Evolutionary conservation across 2,329 filamentous ascomycete species (phyloP).

Genomic region (Cercospora sesami): DNA sequence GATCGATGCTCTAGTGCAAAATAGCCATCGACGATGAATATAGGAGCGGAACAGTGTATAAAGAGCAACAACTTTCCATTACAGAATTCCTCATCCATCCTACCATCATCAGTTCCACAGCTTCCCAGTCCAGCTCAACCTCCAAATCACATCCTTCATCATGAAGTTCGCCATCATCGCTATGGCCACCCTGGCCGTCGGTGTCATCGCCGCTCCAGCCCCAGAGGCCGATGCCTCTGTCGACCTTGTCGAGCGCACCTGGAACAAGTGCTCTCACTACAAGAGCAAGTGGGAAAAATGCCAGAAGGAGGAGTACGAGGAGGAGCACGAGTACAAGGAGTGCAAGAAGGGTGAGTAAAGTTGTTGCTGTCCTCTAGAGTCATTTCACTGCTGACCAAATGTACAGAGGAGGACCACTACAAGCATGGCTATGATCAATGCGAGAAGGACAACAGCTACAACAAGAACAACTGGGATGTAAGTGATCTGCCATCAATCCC

Average conservation of each 20-base stretch:
- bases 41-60: neutral
- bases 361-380: neutral
- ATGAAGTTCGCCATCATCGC: slow-evolving; percentile 15
- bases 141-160: neutral
- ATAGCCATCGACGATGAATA: neutral
- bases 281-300: slow-evolving; percentile 10
- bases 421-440: slow-evolving; percentile 9
- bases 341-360: slow-evolving; percentile 11
- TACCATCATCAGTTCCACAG: neutral
- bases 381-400: neutral
- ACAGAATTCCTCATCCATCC: neutral
- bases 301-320: slow-evolving; percentile 7
- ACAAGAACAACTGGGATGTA: slow-evolving; percentile 2
- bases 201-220: slow-evolving; percentile 8
- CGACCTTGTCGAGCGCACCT: slow-evolving; percentile 8
- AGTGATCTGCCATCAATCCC: neutral
- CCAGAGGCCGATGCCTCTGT: slow-evolving; percentile 4
- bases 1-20: neutral
- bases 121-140: neutral
- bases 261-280: neutral
- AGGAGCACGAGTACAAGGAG: slow-evolving; percentile 9
- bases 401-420: slow-evolving; percentile 3
- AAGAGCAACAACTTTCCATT: neutral
- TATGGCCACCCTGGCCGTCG: slow-evolving; percentile 1
- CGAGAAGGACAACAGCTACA: slow-evolving; percentile 8